Conservation (phyloP, 805 yeast species). For the Priceomyces haplophilus region DNA sequence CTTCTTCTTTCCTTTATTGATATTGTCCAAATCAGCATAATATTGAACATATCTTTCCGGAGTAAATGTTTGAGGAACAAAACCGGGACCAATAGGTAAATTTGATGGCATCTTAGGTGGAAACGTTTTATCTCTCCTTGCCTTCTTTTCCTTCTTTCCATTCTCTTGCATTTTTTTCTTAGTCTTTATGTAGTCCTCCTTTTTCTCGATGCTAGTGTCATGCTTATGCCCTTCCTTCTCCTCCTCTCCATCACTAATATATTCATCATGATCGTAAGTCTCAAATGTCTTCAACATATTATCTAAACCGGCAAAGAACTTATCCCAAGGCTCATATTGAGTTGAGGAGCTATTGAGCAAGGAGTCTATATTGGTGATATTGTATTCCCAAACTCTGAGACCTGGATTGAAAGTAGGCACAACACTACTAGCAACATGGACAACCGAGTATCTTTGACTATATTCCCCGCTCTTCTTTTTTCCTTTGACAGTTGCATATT, state of each 20-base stretch:
- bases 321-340: conserved; percentile 52
- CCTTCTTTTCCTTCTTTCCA: conserved; percentile 8
- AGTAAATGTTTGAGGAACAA: conserved; percentile 63
- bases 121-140: conserved; percentile 55
- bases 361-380: conserved; percentile 46
- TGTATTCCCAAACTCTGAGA: conserved; percentile 82
- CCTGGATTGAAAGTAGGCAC: conserved; percentile 87
- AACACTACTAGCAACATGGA: conserved; percentile 68
- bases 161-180: conserved; percentile 37
- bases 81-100: conserved; percentile 71
- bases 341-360: conserved; percentile 3
- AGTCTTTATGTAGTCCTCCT: conserved; percentile 3
- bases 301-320: conserved; percentile 52
- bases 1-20: conserved; percentile 43
- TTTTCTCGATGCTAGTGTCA: conserved; percentile 17
- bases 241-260: background rate
- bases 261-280: conserved; percentile 18
- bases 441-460: conserved; percentile 63
- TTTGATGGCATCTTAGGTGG: conserved; percentile 57
- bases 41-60: conserved; percentile 74
- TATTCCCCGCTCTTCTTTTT: conserved; percentile 38
- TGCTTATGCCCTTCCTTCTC: conserved; percentile 27
- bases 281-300: conserved; percentile 24
- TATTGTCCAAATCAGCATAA: conserved; percentile 56
- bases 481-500: conserved; percentile 51